Base-by-base conservation (phyloP, 257 asterid species). In the Lithospermum erythrorhizon region DNA sequence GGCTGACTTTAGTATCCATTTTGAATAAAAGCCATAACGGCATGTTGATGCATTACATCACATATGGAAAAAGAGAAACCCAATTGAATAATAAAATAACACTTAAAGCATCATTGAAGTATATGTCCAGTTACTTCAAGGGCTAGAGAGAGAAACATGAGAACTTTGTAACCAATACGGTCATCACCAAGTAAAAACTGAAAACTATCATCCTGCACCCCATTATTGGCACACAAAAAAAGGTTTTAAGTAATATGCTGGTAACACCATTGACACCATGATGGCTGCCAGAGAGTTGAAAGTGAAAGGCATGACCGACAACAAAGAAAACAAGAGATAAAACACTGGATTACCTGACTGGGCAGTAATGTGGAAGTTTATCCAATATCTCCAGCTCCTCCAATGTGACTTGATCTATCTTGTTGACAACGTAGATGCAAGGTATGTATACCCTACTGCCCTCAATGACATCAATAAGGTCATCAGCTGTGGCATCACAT, bases 401-500 rank as follows among this genome's bases (percentile, higher is more conserved):
- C 66, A 93, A 80, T 59, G 99, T 93, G 68, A 93, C 83, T 81
- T 93, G 99, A 83, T 93, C 99, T 61, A 89, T 89, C 80, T 93
- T 89, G 76, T 93, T 86, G 73, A 93, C 72, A n/a, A 63, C 98
- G 47, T 93, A 93, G 70, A 93, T 89, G 86, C 98, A 89, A 67
- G 98, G 97, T 29, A 79, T 89, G 68, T 93, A 93, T 59, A 86
- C 94, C 73, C 98, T 75, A 53, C 96, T 93, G 47, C 98, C 97
- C 78, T 93, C 98, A 65, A 93, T 93, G 59, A 84, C 96, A 77
- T 93, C 98, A 63, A 89, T 93, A 57, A 93, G 95, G 79, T 93
- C 98, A 79, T 93, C 98, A 49, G 94, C 98, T 68, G 98, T 89
- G 30, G 98, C 98, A 77, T 93, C 98, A 62, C 81, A 89, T 57